Evolutionary conservation across 345 rosid genomes (phyloP).

Genomic region (Eucalyptus victrix): DNA sequence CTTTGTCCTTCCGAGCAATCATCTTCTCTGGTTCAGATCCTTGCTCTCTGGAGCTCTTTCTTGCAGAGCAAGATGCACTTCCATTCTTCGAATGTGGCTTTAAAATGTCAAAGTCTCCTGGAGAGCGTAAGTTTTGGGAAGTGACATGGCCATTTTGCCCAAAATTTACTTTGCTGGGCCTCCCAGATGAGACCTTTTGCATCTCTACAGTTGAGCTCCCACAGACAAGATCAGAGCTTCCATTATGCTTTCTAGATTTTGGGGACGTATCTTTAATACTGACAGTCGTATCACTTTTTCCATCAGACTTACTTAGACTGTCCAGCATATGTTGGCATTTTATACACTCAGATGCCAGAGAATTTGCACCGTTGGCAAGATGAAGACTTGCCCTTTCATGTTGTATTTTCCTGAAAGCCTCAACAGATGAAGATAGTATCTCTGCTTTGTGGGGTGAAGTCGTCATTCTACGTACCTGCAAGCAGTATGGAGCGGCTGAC

Average conservation of each 20-base stretch:
- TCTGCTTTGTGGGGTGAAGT: constrained; percentile 69
- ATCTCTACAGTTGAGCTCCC: neutral
- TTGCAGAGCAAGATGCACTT: constrained; percentile 12
- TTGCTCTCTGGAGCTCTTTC: constrained; percentile 36
- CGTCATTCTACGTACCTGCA: constrained; percentile 74
- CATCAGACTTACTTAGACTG: constrained; percentile 7
- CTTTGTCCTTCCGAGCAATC: constrained; percentile 30
- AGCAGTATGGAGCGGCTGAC: neutral
- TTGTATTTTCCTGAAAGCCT: constrained; percentile 67
- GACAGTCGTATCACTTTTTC: constrained; percentile 2
- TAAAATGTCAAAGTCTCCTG: constrained; percentile 4
- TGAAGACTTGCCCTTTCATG: constrained; percentile 36
- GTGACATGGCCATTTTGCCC: constrained; percentile 7
- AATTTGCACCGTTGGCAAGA: constrained; percentile 1
- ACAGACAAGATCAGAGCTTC: constrained; percentile 8
- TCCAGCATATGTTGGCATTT: constrained; percentile 2
- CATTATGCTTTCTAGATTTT: constrained; percentile 12
- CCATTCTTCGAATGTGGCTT: constrained; percentile 19
- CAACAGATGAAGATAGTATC: constrained; percentile 61
- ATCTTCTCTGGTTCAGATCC: constrained; percentile 29
- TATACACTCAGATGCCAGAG: constrained; percentile 12
- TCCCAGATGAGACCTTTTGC: neutral
- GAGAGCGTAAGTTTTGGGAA: constrained; percentile 8
- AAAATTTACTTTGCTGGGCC: constrained; percentile 16
- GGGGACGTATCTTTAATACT: constrained; percentile 3